phyloP scores from a whole-genome alignment of 2,329 filamentous ascomycete genomes.

The Pezicula neosporulosa region DNA sequence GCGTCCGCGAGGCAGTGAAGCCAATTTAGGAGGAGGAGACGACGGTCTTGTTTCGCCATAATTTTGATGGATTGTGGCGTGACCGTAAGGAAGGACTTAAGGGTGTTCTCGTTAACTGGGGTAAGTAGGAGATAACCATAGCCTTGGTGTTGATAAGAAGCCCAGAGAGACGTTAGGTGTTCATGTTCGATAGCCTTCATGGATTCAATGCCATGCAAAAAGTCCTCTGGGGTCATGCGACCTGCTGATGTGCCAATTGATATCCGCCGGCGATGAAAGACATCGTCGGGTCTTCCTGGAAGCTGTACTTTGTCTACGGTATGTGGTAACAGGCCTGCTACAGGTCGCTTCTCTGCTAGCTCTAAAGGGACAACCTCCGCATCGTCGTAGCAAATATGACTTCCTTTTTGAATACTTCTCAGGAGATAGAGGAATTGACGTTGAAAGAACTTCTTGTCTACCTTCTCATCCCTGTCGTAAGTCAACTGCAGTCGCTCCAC shows the following conservation, averaged over 20 bases:
- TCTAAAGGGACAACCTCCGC: slow-evolving; percentile 69
- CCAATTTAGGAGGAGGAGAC: slow-evolving; percentile 66
- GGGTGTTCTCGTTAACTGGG: slow-evolving; percentile 61
- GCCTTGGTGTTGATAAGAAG: slow-evolving; percentile 64
- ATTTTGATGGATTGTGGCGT: slow-evolving; percentile 60
- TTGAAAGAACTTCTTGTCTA: slow-evolving; percentile 67
- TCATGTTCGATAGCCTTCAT: slow-evolving; percentile 59
- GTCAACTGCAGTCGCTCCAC: slow-evolving; percentile 61
- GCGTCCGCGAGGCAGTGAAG: slow-evolving; percentile 69
- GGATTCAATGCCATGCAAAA: slow-evolving; percentile 56
- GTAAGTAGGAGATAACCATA: slow-evolving; percentile 64
- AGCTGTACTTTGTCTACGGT: slow-evolving; percentile 58
- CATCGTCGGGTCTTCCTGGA: slow-evolving; percentile 54
- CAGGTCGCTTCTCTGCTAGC: slow-evolving; percentile 54
- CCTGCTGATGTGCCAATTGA: slow-evolving; percentile 44
- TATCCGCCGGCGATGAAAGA: slow-evolving; percentile 57
- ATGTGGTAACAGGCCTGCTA: slow-evolving; percentile 32
- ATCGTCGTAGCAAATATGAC: slow-evolving; percentile 61
- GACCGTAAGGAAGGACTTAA: slow-evolving; percentile 64
- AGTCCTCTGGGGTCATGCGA: slow-evolving; percentile 47
- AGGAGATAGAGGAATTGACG: slow-evolving; percentile 71
- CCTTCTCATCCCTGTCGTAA: slow-evolving; percentile 52
- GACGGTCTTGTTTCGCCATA: slow-evolving; percentile 55
- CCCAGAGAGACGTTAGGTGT: slow-evolving; percentile 69
- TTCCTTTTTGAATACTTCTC: slow-evolving; percentile 55